Evolutionary conservation across 1,284 basidiomycete species (phyloP).

Genomic region (Puccinia triticina): DNA sequence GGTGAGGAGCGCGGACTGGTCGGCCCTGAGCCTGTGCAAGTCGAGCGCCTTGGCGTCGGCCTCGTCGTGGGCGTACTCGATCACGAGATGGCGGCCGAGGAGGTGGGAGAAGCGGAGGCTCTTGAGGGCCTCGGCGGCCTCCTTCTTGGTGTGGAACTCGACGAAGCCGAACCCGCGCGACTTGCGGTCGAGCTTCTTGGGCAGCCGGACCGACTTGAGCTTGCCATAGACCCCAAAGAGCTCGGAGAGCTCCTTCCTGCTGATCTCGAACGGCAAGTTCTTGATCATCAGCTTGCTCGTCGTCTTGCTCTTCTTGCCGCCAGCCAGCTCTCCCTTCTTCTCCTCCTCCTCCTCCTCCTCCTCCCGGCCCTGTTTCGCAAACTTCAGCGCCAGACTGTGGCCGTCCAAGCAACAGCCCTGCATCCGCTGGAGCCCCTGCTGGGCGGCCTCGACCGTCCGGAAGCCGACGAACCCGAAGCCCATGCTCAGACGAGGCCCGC

Average conservation of each 20-base stretch:
- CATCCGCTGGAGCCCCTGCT: slow-evolving; percentile 75
- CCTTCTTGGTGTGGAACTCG: slow-evolving; percentile 82
- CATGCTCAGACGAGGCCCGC: slow-evolving; percentile 71
- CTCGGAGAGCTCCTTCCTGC: slow-evolving; percentile 85
- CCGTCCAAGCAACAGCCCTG: slow-evolving; percentile 84
- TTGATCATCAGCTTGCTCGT: slow-evolving; percentile 93
- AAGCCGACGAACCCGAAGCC: slow-evolving; percentile 97
- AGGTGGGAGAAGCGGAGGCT: slow-evolving; percentile 90
- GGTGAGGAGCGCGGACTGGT: slow-evolving; percentile 10
- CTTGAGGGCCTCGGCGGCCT: slow-evolving; percentile 81
- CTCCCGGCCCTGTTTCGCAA: slow-evolving; percentile 79
- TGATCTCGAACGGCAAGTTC: slow-evolving; percentile 95
- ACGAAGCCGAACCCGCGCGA: slow-evolving; percentile 94
- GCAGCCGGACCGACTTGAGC: slow-evolving; percentile 85
- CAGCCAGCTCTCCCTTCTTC: slow-evolving; percentile 61
- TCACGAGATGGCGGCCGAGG: slow-evolving; percentile 87
- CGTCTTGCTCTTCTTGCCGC: slow-evolving; percentile 62
- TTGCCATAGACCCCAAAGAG: slow-evolving; percentile 85
- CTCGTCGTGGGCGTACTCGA: slow-evolving; percentile 91
- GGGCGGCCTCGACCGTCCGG: slow-evolving; percentile 73
- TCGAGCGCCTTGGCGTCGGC: slow-evolving; percentile 67
- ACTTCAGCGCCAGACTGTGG: slow-evolving; percentile 79
- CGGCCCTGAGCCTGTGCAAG: slow-evolving; percentile 71
- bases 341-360: slow-evolving; percentile 61
- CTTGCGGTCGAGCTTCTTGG: slow-evolving; percentile 80